Base-by-base conservation (phyloP, 179 eudicot species). In the Dionaea muscipula region DNA sequence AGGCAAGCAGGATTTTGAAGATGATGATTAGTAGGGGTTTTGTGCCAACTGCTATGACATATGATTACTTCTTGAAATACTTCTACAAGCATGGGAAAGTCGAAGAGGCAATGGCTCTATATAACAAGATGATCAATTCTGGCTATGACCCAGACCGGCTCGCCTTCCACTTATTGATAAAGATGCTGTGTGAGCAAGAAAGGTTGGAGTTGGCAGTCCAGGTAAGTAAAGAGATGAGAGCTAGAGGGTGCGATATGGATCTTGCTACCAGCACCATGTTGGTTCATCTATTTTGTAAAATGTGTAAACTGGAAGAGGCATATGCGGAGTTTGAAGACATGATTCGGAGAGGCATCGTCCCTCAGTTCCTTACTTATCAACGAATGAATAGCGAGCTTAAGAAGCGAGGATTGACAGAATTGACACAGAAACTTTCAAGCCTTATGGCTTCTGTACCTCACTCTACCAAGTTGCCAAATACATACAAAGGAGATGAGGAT, bases 1-100 rank as follows among this genome's bases (percentile, higher is more conserved):
- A 79, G 53, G 94, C 88, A 9, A 74, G 81, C 64, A 77, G 74
- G 66, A 70, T 84, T 48, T 68, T 84, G 7, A 84, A 78, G 72
- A 77, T 72, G 88, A 84, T 86, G 93, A 75, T 71, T 10, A 72
- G 70, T 62, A 76, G 77, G 51, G 83, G 81, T 10, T 52, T 70
- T 56, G 17, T 68, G 55, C 95, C 95, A 26, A 81, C 85, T 31
- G 2, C 70, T 24, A 73, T 70, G 26, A 86, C 85, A 13, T 86
- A 86, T 62, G 75, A 78, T 63, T 72, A 79, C 70, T 75, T 81
- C 63, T 72, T 86, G 51, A 69, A 69, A 51, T 70, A 68, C 68
- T 86, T 73, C 59, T 40, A 68, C 14, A 79, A 64, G 36, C 41
- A 24, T 3, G 83, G 79, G 63, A 75, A 67, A 47, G 53, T 72